These are phyloP conservation scores for Oryza glaberrima DNA, from an alignment of 176 grass and related monocot genomes.

Conservation along the genomic window DNA sequence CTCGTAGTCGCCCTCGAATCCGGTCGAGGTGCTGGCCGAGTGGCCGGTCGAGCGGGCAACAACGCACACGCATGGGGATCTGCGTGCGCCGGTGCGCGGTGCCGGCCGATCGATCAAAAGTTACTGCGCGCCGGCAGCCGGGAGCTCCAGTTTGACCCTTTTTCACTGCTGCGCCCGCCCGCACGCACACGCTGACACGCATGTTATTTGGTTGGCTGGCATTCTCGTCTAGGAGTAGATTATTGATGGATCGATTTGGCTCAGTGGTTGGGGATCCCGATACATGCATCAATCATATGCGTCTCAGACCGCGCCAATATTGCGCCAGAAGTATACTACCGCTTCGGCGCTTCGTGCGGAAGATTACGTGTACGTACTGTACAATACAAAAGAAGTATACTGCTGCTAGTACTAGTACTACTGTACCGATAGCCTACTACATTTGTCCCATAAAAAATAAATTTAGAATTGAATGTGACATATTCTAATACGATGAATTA, in stretches of 20 bases:
- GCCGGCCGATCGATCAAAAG: background rate
- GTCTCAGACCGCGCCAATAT: background rate
- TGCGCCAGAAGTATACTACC: background rate
- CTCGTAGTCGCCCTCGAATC: background rate
- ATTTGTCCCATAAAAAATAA: no score
- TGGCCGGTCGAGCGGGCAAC: background rate
- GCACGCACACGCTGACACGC: no score
- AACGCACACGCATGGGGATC: background rate
- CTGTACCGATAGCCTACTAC: no score
- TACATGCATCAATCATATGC: conserved; percentile 18
- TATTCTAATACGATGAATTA: no score
- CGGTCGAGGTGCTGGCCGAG: background rate
- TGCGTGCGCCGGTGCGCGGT: background rate
- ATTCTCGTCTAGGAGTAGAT: conserved; percentile 21
- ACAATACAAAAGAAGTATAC: background rate
- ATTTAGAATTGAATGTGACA: no score
- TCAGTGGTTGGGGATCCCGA: conserved; percentile 32
- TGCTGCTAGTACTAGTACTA: background rate
- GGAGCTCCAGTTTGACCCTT: background rate
- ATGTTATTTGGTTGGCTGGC: background rate
- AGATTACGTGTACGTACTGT: no score
- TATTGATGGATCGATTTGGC: background rate
- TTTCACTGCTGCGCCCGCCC: background rate
- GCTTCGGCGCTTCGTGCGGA: background rate
- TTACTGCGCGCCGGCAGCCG: conserved; percentile 13